Evolutionary conservation across 1,139 yeast species (phyloP), one percentile per base, ranked within the genome.

Genomic region (Candida buenavistaensis): DNA sequence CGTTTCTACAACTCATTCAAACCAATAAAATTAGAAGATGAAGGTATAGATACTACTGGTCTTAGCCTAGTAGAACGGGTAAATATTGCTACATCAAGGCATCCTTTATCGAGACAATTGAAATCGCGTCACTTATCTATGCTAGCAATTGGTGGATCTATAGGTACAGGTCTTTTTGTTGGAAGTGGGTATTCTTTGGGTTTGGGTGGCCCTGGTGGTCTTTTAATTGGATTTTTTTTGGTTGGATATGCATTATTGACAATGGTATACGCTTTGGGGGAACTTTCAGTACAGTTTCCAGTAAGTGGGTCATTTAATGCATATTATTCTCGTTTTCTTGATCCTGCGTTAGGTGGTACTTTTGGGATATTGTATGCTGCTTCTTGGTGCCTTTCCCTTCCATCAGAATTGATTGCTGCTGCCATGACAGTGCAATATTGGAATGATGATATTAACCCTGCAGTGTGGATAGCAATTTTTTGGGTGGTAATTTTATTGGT

Each of bases 141-240:
- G 73, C 66, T 68, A 43, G 72, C 74, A 29, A 59, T 68, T 39
- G 74, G 73, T 33, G 74, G 74, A 30, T 52, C 64, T 33, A 67
- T 68, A 36, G 64, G 67, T 41, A 62, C 79, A 10, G 79, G 79
- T 48, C 56, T 73, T 36, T 72, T 72, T 49, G 84, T 87, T 9
- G 83, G 88, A 38, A 75, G 82, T 41, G 95, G 95, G 19, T 70
- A 73, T 35, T 83, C 84, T 2, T 64, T 88, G 43, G 65, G 72
- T 36, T 67, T 63, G 13, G 85, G 86, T 54, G 92, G 92, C 28
- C 90, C 92, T 10, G 88, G 80, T 3, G 69, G 80, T 31, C 54
- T 80, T 28, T 63, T 81, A 21, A 73, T 81, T 38, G 80, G 76
- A 44, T 64, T 49, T 49, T 62, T 60, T 48, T 55, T 69, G 38